Evolutionary conservation across 257 asterid species (phyloP), one percentile per base, ranked within the genome.

Genomic region (Gardenia jasminoides): DNA sequence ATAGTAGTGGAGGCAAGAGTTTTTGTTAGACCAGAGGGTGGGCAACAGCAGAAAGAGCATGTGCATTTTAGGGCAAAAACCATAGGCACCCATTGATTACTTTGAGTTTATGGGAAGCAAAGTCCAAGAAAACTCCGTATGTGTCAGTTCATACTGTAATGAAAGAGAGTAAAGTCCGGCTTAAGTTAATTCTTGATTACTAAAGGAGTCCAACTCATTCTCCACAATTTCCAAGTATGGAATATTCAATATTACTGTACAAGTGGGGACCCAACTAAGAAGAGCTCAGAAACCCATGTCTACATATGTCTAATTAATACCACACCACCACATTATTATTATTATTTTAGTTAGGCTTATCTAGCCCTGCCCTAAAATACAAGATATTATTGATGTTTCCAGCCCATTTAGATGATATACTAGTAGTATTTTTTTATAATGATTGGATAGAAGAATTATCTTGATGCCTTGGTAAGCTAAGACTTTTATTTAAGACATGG

Each of bases 201-300:
- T 39, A 36, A 12, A 58, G 54, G 3, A 22, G 68, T 56, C 31
- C 4, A 74, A 74, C 50, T 56, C 19, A 26, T 59, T 41, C 71
- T 66, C 61, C 41, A 16, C 80, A 47, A 74, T 44, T 78, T 62
- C 85, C 80, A 70, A 79, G 78, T 76, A 62, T 33, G 78, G 75
- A 75, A 82, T 68, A 62, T 36, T 36, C 41, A 48, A 80, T 72
- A 39, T 31, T 65, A 15, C 56, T 76, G 74, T 78, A 39, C 6
- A 10, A 28, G 36, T 67, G 15, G 15, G 76, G 79, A 59, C 78
- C 82, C 82, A 68, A 22, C n/a, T n/a, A 43, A 39, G 6, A 82
- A 44, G 31, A 65, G 59, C 9, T 61, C 79, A 52, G 71, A 80
- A 74, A 39, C 67, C 71, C 62, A 80, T 20, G 80, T 75, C 31